phyloP scores from a whole-genome alignment of 2,329 filamentous ascomycete genomes.

The Ceratocystis variospora region DNA sequence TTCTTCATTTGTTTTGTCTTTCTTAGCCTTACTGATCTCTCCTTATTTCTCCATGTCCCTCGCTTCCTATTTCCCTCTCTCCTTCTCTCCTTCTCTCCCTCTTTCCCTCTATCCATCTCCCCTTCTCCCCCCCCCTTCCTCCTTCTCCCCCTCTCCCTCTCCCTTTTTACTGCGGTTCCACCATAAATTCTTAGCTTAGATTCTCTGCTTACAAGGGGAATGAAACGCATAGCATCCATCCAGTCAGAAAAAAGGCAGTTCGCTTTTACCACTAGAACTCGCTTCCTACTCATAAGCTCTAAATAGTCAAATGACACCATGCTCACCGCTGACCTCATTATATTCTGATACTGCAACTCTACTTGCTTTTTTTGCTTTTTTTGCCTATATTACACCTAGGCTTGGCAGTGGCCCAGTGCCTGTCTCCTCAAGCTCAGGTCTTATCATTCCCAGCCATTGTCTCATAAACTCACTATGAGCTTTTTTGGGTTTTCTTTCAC shows the following conservation, averaged over 20 bases:
- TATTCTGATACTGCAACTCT: neutral
- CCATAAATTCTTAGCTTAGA: neutral
- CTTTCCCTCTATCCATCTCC: neutral
- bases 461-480: neutral
- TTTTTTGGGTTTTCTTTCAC: neutral
- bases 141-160: neutral
- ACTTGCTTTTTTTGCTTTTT: neutral
- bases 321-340: too few species aligned
- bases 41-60: neutral
- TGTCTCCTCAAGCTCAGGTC: neutral
- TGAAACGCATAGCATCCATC: neutral
- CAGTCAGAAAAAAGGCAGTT: neutral
- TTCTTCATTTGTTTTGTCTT: neutral
- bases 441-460: neutral
- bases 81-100: too few species aligned
- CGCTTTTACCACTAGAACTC: neutral
- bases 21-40: neutral
- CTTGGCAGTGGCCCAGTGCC: neutral
- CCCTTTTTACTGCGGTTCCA: neutral
- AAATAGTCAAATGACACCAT: neutral
- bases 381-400: too few species aligned
- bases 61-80: neutral
- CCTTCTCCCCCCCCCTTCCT: neutral
- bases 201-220: slow-evolving; percentile 1
- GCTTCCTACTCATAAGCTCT: neutral